Percentiles rank a stretch among this genome's conserved stretches.
These are phyloP conservation scores for Trichoderma semiorbis DNA, from an alignment of 2,329 filamentous ascomycete genomes.

Conservation along the genomic window DNA sequence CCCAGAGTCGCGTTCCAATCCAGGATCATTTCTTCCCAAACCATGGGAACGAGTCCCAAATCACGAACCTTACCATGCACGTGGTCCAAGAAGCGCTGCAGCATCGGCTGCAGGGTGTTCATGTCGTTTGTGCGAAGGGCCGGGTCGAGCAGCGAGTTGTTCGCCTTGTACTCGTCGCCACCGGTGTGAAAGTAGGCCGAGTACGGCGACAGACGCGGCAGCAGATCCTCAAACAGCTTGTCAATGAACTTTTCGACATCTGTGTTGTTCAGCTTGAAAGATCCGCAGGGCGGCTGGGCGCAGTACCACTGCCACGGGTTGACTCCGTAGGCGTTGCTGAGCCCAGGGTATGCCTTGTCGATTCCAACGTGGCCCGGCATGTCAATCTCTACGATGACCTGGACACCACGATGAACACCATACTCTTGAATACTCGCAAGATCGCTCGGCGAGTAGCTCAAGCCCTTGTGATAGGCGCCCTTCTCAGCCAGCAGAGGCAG, in stretches of 20 bases:
- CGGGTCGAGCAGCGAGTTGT: conserved; percentile 63
- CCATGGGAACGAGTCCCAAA: conserved; percentile 66
- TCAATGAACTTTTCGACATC: conserved; percentile 69
- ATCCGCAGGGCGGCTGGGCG: conserved; percentile 63
- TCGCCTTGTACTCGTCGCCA: conserved; percentile 80
- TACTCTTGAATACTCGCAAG: conserved; percentile 67
- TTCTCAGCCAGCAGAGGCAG: conserved; percentile 66
- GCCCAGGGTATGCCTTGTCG: conserved; percentile 48
- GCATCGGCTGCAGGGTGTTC: conserved; percentile 64
- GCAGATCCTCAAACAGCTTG: conserved; percentile 68
- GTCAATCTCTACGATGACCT: conserved; percentile 58
- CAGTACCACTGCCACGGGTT: conserved; percentile 58
- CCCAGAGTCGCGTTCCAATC: conserved; percentile 74
- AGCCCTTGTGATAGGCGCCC: conserved; percentile 66
- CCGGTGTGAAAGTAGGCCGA: conserved; percentile 79
- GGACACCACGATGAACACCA: conserved; percentile 58
- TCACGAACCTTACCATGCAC: conserved; percentile 63
- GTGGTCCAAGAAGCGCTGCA: conserved; percentile 73
- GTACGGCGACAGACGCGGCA: conserved; percentile 68
- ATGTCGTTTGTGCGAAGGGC: conserved; percentile 65
- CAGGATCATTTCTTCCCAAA: conserved; percentile 85
- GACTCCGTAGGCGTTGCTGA: conserved; percentile 54
- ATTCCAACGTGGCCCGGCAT: conserved; percentile 60
- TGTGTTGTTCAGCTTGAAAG: conserved; percentile 72
- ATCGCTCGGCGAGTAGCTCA: conserved; percentile 65